Evolutionary conservation across 306 rosid genomes (phyloP), one percentile per base, ranked within the genome.

Genomic region (Casuarina glauca): DNA sequence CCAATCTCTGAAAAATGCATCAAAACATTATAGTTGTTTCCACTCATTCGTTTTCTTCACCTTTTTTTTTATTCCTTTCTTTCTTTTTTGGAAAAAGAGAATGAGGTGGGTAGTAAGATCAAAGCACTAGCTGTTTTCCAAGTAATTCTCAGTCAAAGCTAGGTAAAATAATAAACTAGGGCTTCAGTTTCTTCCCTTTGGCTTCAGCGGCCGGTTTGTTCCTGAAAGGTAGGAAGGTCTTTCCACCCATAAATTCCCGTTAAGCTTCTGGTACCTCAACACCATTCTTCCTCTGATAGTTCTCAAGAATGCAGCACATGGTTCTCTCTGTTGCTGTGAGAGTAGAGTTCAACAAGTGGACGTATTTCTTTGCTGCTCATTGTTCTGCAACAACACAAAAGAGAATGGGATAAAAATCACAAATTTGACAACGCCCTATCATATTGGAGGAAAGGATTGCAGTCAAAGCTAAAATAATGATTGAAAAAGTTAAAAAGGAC

Each of bases 151-250:
- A 74, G 58, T 67, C 76, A 58, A 81, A 80, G 74, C 79, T 52
- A 45, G 45, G 81, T 82, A 73, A 74, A 80, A 77, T 9, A 79
- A 82, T 79, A 82, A 91, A 76, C 87, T 85, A 92, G 80, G 97
- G 95, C 96, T 88, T 95, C 20, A 92, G 90, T 95, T 92, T 92
- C 93, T 92, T 95, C 97, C 97, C 98, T 93, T 90, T 90, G 93
- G 86, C 91, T 78, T 91, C 97, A 51, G 66, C 69, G 19, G 70
- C 80, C 0, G 91, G 89, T 45, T 89, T 88, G 81, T 15, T 82
- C 84, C 89, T 91, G 93, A 92, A 92, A 44, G 98, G 97, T 10
- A 95, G 78, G 89, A 89, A 92, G 50, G 86, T 44, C 86, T 84
- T 91, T 78, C 98, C 96, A 20, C 93, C 90, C 97, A 95, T 88